These are phyloP conservation scores for Dothideomycetes sp. DNA, from an alignment of 2,329 filamentous ascomycete genomes.

Conservation along the genomic window DNA sequence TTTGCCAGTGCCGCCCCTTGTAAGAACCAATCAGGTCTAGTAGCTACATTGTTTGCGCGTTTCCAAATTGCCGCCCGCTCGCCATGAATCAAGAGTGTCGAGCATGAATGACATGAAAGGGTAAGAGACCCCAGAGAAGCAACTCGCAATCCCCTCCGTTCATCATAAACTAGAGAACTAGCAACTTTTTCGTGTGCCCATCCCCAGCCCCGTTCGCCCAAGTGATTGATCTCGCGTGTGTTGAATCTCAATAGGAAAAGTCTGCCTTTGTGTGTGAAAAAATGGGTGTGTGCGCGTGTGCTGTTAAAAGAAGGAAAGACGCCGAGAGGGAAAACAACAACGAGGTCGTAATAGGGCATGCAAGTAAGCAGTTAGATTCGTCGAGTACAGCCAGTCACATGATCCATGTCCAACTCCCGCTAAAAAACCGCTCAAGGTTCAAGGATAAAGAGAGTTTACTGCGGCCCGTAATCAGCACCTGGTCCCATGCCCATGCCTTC, in stretches of 20 bases:
- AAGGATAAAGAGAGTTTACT: slow-evolving; percentile 24
- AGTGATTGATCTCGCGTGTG: neutral
- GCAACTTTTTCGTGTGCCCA: neutral
- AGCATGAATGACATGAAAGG: too few species aligned
- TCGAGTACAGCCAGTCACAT: slow-evolving; percentile 13
- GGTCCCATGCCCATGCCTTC: neutral
- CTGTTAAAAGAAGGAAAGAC: neutral
- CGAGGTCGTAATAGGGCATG: slow-evolving; percentile 11
- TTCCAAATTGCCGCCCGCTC: neutral
- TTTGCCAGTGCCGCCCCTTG: neutral
- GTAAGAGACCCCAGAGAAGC: too few species aligned
- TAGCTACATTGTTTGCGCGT: neutral
- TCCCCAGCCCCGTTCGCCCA: neutral
- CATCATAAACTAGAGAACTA: neutral
- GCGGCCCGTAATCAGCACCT: slow-evolving; percentile 3
- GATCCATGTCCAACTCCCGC: slow-evolving; percentile 26
- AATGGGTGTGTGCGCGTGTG: neutral
- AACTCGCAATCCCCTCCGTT: neutral
- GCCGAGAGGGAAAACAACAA: slow-evolving; percentile 4
- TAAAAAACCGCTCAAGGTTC: slow-evolving; percentile 30
- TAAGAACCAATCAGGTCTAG: neutral
- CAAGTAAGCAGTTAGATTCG: slow-evolving; percentile 12
- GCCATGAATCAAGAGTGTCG: neutral
- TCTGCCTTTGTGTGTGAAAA: neutral
- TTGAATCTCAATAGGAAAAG: neutral